phyloP scores from a whole-genome alignment of 495 filamentous ascomycete genomes.

The Aspergillus panamensis region DNA sequence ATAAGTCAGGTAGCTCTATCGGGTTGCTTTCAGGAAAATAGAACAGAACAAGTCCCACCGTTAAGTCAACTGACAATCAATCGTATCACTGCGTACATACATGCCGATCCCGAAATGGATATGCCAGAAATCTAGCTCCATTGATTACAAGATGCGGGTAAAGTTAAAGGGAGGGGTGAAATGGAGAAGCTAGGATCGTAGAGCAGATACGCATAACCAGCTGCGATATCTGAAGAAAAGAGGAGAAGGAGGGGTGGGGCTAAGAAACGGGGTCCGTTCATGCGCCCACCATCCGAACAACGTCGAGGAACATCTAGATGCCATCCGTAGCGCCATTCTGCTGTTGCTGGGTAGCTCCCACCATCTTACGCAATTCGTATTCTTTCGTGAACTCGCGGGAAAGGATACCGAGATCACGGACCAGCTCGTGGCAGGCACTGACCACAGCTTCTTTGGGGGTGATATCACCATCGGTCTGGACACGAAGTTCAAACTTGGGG shows the following conservation, averaged over 20 bases:
- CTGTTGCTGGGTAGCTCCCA: slow-evolving; percentile 52
- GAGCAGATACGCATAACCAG: slow-evolving; percentile 20
- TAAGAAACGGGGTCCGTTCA: not conserved
- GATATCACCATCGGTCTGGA: slow-evolving; percentile 86
- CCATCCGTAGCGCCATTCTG: slow-evolving; percentile 34
- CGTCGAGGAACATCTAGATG: slow-evolving; percentile 1
- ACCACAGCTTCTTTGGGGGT: slow-evolving; percentile 85
- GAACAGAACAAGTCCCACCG: not conserved
- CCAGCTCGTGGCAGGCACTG: slow-evolving; percentile 69
- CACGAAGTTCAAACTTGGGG: slow-evolving; percentile 77
- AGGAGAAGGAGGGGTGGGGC: not conserved
- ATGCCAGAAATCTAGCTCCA: slow-evolving; percentile 2
- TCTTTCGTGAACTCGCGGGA: slow-evolving; percentile 92
- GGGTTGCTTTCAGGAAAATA: not conserved
- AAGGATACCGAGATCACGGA: slow-evolving; percentile 70
- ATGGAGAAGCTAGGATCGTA: not conserved
- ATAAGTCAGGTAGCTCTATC: not conserved
- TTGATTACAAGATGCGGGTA: slow-evolving; percentile 4
- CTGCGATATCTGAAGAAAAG: slow-evolving; percentile 18
- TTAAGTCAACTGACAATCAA: not conserved
- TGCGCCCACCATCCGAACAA: not conserved
- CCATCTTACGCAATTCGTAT: slow-evolving; percentile 89
- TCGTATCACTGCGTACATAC: slow-evolving; percentile 13
- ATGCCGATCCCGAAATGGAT: slow-evolving; percentile 1
- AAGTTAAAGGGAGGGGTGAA: not conserved